phyloP scores from a whole-genome alignment of 164 flowering plant species.

The Piper betle region DNA sequence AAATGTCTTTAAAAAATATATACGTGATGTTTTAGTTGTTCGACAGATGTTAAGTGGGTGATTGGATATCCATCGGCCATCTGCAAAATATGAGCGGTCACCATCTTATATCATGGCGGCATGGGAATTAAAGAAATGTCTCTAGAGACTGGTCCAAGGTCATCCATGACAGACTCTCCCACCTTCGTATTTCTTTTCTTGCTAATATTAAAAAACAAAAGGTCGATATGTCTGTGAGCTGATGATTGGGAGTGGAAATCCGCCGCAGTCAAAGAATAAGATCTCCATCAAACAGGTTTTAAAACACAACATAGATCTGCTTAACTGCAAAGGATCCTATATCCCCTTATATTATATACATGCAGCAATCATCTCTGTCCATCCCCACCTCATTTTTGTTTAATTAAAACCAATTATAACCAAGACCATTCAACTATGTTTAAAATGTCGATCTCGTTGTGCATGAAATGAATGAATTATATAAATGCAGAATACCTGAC shows the following conservation, averaged over 20 bases:
- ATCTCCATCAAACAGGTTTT: too few species aligned
- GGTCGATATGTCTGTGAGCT: conserved; percentile 13
- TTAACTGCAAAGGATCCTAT: too few species aligned
- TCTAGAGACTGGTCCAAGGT: neutral
- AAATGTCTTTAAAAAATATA: neutral
- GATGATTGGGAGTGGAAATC: conserved; percentile 15
- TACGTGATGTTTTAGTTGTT: neutral
- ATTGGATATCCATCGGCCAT: neutral
- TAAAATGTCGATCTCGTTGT: too few species aligned
- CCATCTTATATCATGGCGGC: neutral
- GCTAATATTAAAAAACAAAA: neutral
- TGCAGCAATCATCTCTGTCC: too few species aligned
- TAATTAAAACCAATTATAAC: too few species aligned
- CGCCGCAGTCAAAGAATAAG: neutral
- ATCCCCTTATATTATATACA: too few species aligned
- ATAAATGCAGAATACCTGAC: too few species aligned
- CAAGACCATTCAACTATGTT: too few species aligned
- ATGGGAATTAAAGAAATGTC: neutral
- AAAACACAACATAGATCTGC: too few species aligned
- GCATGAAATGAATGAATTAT: too few species aligned
- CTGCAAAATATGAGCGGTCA: neutral
- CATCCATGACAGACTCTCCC: neutral
- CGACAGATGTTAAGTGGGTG: neutral
- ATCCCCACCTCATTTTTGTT: too few species aligned
- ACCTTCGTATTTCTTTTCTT: too few species aligned